These are phyloP conservation scores for Phascolomyces articulosus DNA, from an alignment of 371 early-diverging fungal genomes.

Conservation along the genomic window DNA sequence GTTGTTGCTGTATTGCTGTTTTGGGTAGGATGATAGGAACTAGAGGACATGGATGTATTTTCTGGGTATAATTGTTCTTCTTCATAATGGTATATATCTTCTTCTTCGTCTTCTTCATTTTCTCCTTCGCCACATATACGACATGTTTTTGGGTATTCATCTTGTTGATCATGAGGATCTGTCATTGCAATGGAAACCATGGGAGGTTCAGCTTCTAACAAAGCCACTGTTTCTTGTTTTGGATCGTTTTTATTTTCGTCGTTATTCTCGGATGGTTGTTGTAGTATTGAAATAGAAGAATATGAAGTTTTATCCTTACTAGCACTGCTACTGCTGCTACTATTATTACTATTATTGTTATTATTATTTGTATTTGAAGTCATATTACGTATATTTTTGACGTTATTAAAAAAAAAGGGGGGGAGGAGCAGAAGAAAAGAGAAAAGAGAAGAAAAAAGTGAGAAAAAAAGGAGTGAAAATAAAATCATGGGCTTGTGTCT, in stretches of 20 bases:
- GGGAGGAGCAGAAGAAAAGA: background rate
- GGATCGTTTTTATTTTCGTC: background rate
- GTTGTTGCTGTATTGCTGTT: background rate
- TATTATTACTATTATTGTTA: no score
- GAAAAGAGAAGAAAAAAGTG: no score
- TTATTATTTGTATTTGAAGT: background rate
- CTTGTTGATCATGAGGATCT: background rate
- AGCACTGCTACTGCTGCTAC: no score
- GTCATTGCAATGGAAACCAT: slow-evolving; percentile 4
- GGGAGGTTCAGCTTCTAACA: background rate
- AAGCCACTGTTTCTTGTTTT: background rate
- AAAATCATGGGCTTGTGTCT: no score
- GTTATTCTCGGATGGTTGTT: background rate
- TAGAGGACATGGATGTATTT: background rate
- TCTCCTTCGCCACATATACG: slow-evolving; percentile 25
- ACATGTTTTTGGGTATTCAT: slow-evolving; percentile 9
- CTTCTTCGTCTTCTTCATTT: slow-evolving; percentile 14
- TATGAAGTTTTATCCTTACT: background rate
- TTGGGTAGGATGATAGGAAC: no score
- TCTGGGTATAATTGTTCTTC: background rate
- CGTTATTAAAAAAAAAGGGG: background rate
- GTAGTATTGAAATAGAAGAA: background rate
- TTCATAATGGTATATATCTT: background rate
- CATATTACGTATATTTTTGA: background rate
- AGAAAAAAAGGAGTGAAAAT: no score